Evolutionary conservation across 495 filamentous ascomycete genomes (phyloP).

Genomic region (Pseudevernia furfuracea): DNA sequence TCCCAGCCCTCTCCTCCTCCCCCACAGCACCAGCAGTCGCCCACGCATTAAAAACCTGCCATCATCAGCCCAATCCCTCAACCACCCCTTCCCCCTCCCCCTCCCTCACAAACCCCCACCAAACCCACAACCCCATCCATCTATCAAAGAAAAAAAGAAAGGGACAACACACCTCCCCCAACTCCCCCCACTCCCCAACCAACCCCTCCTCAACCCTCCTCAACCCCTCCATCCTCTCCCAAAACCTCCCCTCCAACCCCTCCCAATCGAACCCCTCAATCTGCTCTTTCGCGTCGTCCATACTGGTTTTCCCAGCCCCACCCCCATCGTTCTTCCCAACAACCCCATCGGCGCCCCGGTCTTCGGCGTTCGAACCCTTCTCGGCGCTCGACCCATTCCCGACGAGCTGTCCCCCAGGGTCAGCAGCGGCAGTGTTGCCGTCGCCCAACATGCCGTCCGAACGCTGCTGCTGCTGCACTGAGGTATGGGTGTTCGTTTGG

Average conservation of each 20-base stretch:
- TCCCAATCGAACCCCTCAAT: constrained; percentile 55
- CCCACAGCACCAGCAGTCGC: constrained; percentile 54
- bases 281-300: constrained; percentile 4
- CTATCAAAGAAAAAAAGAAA: not conserved
- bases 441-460: no score
- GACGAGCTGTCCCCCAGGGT: no score
- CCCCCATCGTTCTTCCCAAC: not conserved
- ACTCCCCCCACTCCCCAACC: constrained; percentile 58
- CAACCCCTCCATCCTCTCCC: constrained; percentile 51
- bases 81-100: not conserved
- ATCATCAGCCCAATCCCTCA: not conserved
- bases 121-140: not conserved
- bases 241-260: constrained; percentile 56
- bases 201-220: constrained; percentile 53
- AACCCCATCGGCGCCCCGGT: not conserved
- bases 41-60: constrained; percentile 64
- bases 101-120: constrained; percentile 12
- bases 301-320: not conserved
- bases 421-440: no score
- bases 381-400: no score
- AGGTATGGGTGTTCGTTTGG: no score
- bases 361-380: not conserved
- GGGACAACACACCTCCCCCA: constrained; percentile 43
- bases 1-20: constrained; percentile 62
- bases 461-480: no score